Evolutionary conservation across 2,329 filamentous ascomycete genomes (phyloP), one percentile per base, ranked within the genome.

Genomic region (Cladosporium sp.): DNA sequence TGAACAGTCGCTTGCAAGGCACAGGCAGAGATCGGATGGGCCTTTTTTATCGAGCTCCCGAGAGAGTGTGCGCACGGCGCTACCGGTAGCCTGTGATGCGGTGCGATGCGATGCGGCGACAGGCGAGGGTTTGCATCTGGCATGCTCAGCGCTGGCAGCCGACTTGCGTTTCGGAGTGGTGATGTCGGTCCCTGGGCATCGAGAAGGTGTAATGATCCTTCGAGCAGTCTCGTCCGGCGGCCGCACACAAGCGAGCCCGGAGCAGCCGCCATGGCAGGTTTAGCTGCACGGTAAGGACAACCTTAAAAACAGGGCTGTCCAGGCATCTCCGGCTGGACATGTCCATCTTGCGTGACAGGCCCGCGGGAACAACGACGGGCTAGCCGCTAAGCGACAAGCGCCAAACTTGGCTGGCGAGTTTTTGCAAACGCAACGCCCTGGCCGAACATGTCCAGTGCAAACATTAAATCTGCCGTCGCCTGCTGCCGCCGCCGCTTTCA

Each of bases 161-260:
- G 25, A 28, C 6, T 3, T 9, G 42, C 15, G 47, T 37, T 37
- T 32, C 50, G 50, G 42, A n/a, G 36, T 28, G 20, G 34, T 35
- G 48, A 39, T 25, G 28, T 51, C n/a, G 48, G 34, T 45, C 42
- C 32, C 34, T 51, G 48, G 7, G 24, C 32, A 50, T 55, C 32
- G 20, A 55, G n/a, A n/a, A n/a, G 20, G 25, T 47, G 32, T 55
- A 55, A 47, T 55, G 52, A 55, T 55, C 52, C 52, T 55, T 55
- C 52, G 52, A 47, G 45, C 52, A 42, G 40, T 7, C 32, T 47
- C 42, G 40, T 24, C 19, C 40, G 25, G 34, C 19, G 20, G 15
- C 22, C 17, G 28, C 42, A 25, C 22, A 4, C 47, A 25, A 34
- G 17, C 52, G 52, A 45, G 42, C 42, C 24, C 42, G 42, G 42